These are phyloP conservation scores for Penstemon eatonii DNA, from an alignment of 257 asterid genomes.

Conservation along the genomic window DNA sequence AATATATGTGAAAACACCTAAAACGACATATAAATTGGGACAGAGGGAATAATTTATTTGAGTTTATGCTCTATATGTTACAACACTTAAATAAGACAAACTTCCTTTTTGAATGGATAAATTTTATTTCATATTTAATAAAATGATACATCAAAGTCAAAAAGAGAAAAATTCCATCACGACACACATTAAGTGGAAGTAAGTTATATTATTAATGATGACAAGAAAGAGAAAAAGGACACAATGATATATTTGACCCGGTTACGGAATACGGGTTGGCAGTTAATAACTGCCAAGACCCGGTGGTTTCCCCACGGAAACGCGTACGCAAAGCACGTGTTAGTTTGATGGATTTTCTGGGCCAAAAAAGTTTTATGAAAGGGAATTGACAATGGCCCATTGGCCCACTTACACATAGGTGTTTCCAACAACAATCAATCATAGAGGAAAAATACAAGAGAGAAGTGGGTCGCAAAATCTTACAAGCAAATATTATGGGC, in stretches of 20 bases:
- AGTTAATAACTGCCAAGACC: conserved; percentile 23
- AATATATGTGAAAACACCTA: too few relatives aligned
- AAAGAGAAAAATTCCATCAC: too few relatives aligned
- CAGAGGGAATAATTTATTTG: too few relatives aligned
- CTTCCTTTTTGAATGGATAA: too few relatives aligned
- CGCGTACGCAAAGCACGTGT: conserved; percentile 35
- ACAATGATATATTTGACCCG: background rate
- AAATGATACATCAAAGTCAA: too few relatives aligned
- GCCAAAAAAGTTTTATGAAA: background rate
- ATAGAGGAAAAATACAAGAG: background rate
- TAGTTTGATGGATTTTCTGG: background rate
- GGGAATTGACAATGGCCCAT: conserved; percentile 4
- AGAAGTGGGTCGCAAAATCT: background rate
- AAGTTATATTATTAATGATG: too few relatives aligned
- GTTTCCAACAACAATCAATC: background rate
- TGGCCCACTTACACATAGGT: conserved; percentile 8
- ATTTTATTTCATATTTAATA: too few relatives aligned
- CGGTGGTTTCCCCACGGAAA: conserved; percentile 32
- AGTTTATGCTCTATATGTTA: too few relatives aligned
- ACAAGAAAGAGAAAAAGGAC: too few relatives aligned
- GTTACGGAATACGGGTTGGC: conserved; percentile 10
- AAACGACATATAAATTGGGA: too few relatives aligned
- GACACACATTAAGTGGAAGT: too few relatives aligned
- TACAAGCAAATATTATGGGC: background rate
- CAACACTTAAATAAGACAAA: too few relatives aligned